Conservation (phyloP, 1,284 basidiomycete species). For the Ganoderma sp. region DNA sequence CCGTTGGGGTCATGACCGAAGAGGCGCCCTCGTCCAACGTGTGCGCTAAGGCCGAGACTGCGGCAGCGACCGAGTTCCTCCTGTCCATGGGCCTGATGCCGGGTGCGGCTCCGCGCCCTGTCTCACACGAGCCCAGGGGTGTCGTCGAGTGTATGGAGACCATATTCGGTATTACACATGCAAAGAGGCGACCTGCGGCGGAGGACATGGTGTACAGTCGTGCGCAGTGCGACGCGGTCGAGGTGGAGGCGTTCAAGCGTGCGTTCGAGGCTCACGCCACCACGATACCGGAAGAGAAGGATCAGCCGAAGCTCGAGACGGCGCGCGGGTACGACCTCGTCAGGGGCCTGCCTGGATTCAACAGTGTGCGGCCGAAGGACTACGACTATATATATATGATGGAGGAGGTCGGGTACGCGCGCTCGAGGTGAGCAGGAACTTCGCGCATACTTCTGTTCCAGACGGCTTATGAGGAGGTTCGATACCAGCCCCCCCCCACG, state of each 20-base stretch:
- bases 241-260: conserved; percentile 63
- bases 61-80: conserved; percentile 68
- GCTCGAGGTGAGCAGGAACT: conserved; percentile 60
- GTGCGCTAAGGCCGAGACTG: conserved; percentile 66
- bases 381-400: conserved; percentile 67
- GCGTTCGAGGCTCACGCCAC: conserved; percentile 53
- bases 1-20: conserved; percentile 91
- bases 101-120: conserved; percentile 38
- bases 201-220: conserved; percentile 53
- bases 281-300: background rate
- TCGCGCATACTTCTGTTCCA: too few species aligned
- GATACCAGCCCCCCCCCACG: too few species aligned
- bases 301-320: conserved; percentile 42
- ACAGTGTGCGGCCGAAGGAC: conserved; percentile 58
- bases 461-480: too few species aligned
- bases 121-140: conserved; percentile 42
- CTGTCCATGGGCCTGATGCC: conserved; percentile 77
- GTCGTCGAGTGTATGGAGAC: conserved; percentile 45
- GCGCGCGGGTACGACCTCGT: conserved; percentile 51
- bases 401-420: conserved; percentile 73
- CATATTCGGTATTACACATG: conserved; percentile 40
- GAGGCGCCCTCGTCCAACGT: conserved; percentile 81
- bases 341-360: conserved; percentile 58
- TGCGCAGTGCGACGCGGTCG: conserved; percentile 71
- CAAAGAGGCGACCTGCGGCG: conserved; percentile 37